Evolutionary conservation across 352 stramenopile species (phyloP).

Genomic region (Globisporangium ultimum): DNA sequence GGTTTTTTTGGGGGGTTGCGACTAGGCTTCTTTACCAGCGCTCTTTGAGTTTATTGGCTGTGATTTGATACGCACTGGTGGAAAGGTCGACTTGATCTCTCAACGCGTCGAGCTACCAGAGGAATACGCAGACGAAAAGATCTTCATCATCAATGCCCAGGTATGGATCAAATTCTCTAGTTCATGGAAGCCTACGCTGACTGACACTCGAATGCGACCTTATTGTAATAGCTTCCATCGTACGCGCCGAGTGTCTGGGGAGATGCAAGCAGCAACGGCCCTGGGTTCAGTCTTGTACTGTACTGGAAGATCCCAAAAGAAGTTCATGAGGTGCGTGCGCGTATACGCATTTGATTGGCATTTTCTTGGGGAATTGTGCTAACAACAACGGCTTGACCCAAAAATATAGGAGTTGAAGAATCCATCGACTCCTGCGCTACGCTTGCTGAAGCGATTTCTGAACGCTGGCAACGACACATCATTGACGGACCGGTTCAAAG

Average conservation of each 20-base stretch:
- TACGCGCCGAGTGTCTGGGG: constrained; percentile 79
- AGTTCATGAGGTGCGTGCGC: constrained; percentile 41
- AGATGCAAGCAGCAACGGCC: constrained; percentile 54
- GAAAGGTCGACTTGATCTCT: constrained; percentile 74
- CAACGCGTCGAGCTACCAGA: constrained; percentile 65
- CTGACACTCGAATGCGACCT: not conserved
- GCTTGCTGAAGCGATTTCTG: constrained; percentile 72
- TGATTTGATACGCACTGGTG: constrained; percentile 63
- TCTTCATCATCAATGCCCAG: constrained; percentile 85
- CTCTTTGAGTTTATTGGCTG: constrained; percentile 80
- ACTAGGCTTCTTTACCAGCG: constrained; percentile 43
- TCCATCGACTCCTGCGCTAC: constrained; percentile 49
- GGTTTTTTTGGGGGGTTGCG: not conserved
- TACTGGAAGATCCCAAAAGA: constrained; percentile 78
- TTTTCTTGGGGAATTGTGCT: constrained; percentile 1
- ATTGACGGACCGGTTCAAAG: constrained; percentile 81
- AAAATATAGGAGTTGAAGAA: constrained; percentile 45
- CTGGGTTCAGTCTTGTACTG: constrained; percentile 70
- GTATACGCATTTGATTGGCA: not conserved
- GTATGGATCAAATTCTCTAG: constrained; percentile 19
- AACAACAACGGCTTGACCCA: not conserved
- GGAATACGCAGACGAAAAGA: constrained; percentile 44
- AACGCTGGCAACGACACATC: constrained; percentile 57
- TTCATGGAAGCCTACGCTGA: not conserved
- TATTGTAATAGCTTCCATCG: constrained; percentile 46